These are phyloP conservation scores for Sarcodon sp. DNA, from an alignment of 768 basidiomycete genomes.

Conservation along the genomic window DNA sequence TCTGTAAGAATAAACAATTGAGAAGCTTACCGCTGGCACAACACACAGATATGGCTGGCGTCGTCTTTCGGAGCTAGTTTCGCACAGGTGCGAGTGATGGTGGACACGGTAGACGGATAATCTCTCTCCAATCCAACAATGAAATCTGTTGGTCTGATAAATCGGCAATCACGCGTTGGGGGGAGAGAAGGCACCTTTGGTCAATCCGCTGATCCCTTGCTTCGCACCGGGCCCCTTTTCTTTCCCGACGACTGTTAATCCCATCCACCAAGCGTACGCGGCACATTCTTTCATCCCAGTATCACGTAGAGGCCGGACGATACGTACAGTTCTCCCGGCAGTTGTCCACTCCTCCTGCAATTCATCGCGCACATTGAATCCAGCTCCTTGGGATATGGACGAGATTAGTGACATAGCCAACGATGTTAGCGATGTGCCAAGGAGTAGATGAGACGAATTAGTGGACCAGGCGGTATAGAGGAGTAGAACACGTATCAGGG, in stretches of 20 bases:
- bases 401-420: constrained; percentile 66
- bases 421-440: constrained; percentile 72
- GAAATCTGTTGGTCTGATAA: constrained; percentile 38
- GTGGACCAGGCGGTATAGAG: constrained; percentile 48
- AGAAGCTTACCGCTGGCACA: constrained; percentile 49
- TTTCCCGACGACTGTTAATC: constrained; percentile 37
- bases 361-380: constrained; percentile 57
- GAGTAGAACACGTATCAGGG: constrained; percentile 53
- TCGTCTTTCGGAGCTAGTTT: constrained; percentile 61
- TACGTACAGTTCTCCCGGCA: constrained; percentile 22
- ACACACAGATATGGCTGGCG: constrained; percentile 33
- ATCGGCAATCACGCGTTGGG: background rate
- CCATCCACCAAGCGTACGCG: constrained; percentile 66
- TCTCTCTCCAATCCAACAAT: constrained; percentile 70
- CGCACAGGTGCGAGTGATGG: constrained; percentile 67
- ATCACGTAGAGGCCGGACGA: constrained; percentile 61
- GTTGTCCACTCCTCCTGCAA: constrained; percentile 56
- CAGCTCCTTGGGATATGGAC: constrained; percentile 64
- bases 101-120: constrained; percentile 80
- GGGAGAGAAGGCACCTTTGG: constrained; percentile 36
- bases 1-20: background rate
- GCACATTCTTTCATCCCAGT: constrained; percentile 71
- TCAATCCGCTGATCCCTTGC: constrained; percentile 52
- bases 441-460: constrained; percentile 59
- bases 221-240: constrained; percentile 30